Evolutionary conservation across 2,329 filamentous ascomycete genomes (phyloP).

Genomic region (Didymella sp.): DNA sequence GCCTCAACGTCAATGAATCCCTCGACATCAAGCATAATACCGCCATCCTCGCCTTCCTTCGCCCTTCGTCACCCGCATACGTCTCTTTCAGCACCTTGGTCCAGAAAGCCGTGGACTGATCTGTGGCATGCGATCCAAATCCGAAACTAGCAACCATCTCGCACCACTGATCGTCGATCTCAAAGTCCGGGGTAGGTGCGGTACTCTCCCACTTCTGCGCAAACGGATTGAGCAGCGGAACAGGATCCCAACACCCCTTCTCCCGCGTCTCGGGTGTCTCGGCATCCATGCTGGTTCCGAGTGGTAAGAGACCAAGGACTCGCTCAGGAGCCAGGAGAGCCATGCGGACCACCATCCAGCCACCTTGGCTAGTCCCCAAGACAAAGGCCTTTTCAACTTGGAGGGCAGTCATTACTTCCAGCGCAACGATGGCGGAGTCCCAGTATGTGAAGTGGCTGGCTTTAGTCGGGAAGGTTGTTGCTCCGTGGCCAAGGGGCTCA

Average conservation of each 20-base stretch:
- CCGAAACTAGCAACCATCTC: conserved; percentile 56
- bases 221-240: conserved; percentile 41
- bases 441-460: conserved; percentile 20
- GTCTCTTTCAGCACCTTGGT: conserved; percentile 51
- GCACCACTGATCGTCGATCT: conserved; percentile 53
- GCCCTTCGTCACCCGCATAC: conserved; percentile 59
- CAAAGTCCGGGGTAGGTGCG: conserved; percentile 51
- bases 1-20: conserved; percentile 54
- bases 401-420: conserved; percentile 17
- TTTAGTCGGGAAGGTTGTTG: conserved; percentile 43
- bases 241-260: conserved; percentile 58
- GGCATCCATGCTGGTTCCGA: conserved; percentile 60
- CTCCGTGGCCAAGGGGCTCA: conserved; percentile 60
- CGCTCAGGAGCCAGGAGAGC: conserved; percentile 17
- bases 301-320: conserved; percentile 60
- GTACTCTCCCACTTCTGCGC: conserved; percentile 52
- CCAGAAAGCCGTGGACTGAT: conserved; percentile 54
- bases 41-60: conserved; percentile 56
- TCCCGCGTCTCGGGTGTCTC: conserved; percentile 54
- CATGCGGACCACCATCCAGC: conserved; percentile 19
- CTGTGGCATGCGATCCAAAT: conserved; percentile 52
- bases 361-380: conserved; percentile 15
- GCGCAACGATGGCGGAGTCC: conserved; percentile 13
- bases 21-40: conserved; percentile 56
- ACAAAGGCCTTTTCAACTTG: conserved; percentile 9